These are phyloP conservation scores for Parafenestella ontariensis DNA, from an alignment of 2,329 filamentous ascomycete species.

Conservation along the genomic window DNA sequence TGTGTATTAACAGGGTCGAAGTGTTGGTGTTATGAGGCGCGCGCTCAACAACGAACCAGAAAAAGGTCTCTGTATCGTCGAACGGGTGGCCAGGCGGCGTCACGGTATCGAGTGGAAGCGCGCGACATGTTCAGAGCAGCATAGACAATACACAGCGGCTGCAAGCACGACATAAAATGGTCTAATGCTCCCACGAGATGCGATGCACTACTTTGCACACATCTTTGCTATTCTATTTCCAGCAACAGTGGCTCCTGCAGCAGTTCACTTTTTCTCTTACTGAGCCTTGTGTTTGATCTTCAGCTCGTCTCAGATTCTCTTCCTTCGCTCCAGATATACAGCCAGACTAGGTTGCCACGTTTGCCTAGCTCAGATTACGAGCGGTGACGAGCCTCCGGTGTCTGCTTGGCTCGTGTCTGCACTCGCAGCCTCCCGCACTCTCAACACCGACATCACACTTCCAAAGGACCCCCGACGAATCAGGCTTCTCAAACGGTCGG, in stretches of 20 bases:
- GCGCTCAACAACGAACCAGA: slow-evolving; percentile 43
- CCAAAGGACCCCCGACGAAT: slow-evolving; percentile 33
- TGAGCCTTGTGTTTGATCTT: slow-evolving; percentile 22
- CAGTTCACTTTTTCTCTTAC: slow-evolving; percentile 20
- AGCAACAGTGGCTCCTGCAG: slow-evolving; percentile 20
- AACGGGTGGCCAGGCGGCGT: slow-evolving; percentile 35
- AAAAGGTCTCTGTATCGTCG: slow-evolving; percentile 31
- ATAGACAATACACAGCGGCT: slow-evolving; percentile 44
- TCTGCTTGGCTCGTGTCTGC: slow-evolving; percentile 24
- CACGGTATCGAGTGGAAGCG: slow-evolving; percentile 43
- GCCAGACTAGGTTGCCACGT: slow-evolving; percentile 33
- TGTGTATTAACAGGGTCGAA: slow-evolving; percentile 31
- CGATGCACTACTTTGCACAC: slow-evolving; percentile 31
- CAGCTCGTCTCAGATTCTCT: slow-evolving; percentile 37
- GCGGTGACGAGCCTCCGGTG: slow-evolving; percentile 21
- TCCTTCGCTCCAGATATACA: slow-evolving; percentile 26
- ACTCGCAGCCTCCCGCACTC: slow-evolving; percentile 35
- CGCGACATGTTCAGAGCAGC: slow-evolving; percentile 41
- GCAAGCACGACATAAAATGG: slow-evolving; percentile 45
- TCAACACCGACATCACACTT: slow-evolving; percentile 35
- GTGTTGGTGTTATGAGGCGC: slow-evolving; percentile 45
- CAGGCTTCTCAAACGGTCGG: slow-evolving; percentile 22
- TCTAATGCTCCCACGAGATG: slow-evolving; percentile 34
- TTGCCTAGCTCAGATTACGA: slow-evolving; percentile 24
- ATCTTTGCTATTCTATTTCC: slow-evolving; percentile 27